Conservation (phyloP, 805 yeast species). For the Debaryomyces prosopidis region DNA sequence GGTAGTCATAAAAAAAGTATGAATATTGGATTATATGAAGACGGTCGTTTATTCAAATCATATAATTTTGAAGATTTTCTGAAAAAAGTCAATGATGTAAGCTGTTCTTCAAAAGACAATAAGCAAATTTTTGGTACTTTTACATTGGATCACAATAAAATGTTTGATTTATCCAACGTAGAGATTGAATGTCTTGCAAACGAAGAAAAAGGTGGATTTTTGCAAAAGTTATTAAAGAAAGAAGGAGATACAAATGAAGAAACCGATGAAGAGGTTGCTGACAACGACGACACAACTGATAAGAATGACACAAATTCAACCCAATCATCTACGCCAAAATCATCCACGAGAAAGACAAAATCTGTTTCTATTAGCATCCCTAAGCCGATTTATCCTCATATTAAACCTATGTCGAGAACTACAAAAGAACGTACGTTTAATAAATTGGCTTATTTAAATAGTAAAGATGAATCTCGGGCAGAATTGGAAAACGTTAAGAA, state of each 20-base stretch:
- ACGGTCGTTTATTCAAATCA: slow-evolving; percentile 34
- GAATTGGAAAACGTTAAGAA: slow-evolving; percentile 62
- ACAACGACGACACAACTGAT: slow-evolving; percentile 8
- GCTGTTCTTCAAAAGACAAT: slow-evolving; percentile 37
- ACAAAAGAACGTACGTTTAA: slow-evolving; percentile 46
- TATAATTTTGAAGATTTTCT: slow-evolving; percentile 24
- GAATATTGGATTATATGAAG: slow-evolving; percentile 36
- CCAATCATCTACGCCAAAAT: slow-evolving; percentile 17
- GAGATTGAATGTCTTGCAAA: slow-evolving; percentile 42
- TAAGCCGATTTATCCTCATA: slow-evolving; percentile 46
- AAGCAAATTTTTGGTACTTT: slow-evolving; percentile 42
- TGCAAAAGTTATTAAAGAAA: slow-evolving; percentile 25
- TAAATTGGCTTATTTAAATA: slow-evolving; percentile 54
- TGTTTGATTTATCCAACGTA: slow-evolving; percentile 48
- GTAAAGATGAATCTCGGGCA: slow-evolving; percentile 54
- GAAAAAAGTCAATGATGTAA: slow-evolving; percentile 30
- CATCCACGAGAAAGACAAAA: slow-evolving; percentile 13
- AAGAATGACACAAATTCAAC: slow-evolving; percentile 14
- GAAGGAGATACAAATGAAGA: slow-evolving; percentile 15
- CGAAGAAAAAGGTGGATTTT: slow-evolving; percentile 18
- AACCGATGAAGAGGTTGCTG: slow-evolving; percentile 20
- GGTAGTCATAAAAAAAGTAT: slow-evolving; percentile 31
- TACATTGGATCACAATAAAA: slow-evolving; percentile 47
- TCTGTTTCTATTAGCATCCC: slow-evolving; percentile 34
- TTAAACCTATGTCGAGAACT: slow-evolving; percentile 32